phyloP scores from a whole-genome alignment of 768 basidiomycete species.

The Boletus rubroflammeus region DNA sequence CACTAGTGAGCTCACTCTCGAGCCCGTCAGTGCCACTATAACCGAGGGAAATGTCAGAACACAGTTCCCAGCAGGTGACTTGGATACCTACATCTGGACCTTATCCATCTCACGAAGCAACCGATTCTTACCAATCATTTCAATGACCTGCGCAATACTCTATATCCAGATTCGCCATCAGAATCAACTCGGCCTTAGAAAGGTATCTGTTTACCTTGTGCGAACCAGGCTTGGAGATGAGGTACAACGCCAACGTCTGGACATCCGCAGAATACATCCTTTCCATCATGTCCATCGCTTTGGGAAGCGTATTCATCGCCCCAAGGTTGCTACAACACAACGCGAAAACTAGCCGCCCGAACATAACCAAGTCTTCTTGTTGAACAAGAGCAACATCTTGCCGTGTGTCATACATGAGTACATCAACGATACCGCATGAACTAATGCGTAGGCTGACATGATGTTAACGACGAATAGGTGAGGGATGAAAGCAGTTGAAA shows the following conservation, averaged over 20 bases:
- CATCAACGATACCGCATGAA: constrained; percentile 84
- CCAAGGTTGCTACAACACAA: constrained; percentile 69
- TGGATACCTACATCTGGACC: constrained; percentile 58
- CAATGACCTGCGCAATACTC: constrained; percentile 76
- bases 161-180: constrained; percentile 27
- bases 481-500: neutral
- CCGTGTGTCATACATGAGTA: constrained; percentile 70
- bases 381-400: constrained; percentile 59
- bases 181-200: neutral
- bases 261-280: constrained; percentile 78
- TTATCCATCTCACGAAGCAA: constrained; percentile 81
- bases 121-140: constrained; percentile 66
- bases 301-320: constrained; percentile 59
- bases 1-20: constrained; percentile 79
- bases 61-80: neutral
- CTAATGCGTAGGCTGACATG: constrained; percentile 69
- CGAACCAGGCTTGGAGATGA: constrained; percentile 67
- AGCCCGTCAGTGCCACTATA: constrained; percentile 74
- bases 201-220: constrained; percentile 46
- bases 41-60: neutral
- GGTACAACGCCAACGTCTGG: constrained; percentile 73
- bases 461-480: neutral
- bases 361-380: constrained; percentile 86
- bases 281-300: constrained; percentile 68
- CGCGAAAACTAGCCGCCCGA: constrained; percentile 80